phyloP scores from a whole-genome alignment of 169 alveolate species.

The Plasmodium inui region DNA sequence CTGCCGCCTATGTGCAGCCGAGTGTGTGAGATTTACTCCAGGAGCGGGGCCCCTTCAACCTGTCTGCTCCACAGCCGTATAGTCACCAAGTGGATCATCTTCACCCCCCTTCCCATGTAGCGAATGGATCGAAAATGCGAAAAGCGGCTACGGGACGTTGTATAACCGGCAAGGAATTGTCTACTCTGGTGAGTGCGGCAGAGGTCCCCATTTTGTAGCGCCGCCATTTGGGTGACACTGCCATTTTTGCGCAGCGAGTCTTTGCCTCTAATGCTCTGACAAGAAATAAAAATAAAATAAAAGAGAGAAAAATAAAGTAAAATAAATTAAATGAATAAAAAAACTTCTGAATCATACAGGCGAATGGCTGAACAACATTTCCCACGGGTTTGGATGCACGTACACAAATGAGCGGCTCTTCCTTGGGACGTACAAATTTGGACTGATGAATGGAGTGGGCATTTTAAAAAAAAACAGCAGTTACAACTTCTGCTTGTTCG shows the following conservation, averaged over 20 bases:
- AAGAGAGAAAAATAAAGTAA: not conserved
- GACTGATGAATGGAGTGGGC: conserved; percentile 72
- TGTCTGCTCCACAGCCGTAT: not conserved
- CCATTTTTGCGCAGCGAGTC: not conserved
- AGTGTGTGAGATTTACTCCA: not conserved
- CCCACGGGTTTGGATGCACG: conserved; percentile 68
- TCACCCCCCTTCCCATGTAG: conserved; percentile 1
- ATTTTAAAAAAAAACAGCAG: conserved; percentile 64
- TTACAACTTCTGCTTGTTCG: conserved; percentile 52
- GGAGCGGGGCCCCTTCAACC: not conserved
- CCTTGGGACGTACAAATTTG: conserved; percentile 58
- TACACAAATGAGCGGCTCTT: conserved; percentile 27
- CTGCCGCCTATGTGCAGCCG: not conserved
- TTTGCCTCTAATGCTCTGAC: not conserved
- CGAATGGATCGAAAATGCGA: conserved; percentile 48
- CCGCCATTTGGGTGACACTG: not conserved
- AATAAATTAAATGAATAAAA: not conserved
- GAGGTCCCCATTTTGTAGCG: not conserved
- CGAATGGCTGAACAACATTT: conserved; percentile 71
- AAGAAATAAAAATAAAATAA: not conserved
- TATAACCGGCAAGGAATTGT: conserved; percentile 29
- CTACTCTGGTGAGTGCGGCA: conserved; percentile 42
- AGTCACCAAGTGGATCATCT: not conserved
- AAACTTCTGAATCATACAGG: conserved; percentile 41
- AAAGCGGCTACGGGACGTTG: conserved; percentile 51